A percentile compares a stretch with the other conserved stretches of the same genome.
These are phyloP conservation scores for Suhomyces pyralidae DNA, from an alignment of 805 yeast species.

Conservation along the genomic window DNA sequence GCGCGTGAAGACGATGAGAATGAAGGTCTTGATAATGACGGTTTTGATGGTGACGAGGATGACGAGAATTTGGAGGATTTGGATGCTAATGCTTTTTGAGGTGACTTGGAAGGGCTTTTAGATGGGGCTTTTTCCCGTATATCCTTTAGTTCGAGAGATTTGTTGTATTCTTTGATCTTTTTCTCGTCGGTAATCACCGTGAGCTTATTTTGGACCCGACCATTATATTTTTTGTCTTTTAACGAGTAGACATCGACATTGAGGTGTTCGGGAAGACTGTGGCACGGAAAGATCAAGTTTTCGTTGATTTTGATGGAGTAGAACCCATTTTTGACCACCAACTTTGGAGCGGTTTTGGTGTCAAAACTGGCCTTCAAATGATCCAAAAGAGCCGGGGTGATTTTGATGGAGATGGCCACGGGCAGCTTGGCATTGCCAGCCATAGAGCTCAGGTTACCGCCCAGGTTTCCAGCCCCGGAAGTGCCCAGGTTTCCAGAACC, in stretches of 20 bases:
- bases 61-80: no score
- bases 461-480: background rate
- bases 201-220: slow-evolving; percentile 30
- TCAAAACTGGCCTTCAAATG: slow-evolving; percentile 20
- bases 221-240: slow-evolving; percentile 20
- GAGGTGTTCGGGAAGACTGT: slow-evolving; percentile 31
- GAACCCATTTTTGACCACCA: slow-evolving; percentile 36
- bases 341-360: slow-evolving; percentile 21
- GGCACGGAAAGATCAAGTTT: slow-evolving; percentile 29
- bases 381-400: slow-evolving; percentile 25
- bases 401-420: slow-evolving; percentile 26
- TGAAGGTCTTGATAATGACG: background rate
- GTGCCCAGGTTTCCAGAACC: background rate
- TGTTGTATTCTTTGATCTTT: slow-evolving; percentile 21
- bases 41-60: background rate
- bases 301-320: slow-evolving; percentile 29
- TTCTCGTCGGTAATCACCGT: slow-evolving; percentile 30
- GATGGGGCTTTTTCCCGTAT: background rate
- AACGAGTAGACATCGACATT: slow-evolving; percentile 32
- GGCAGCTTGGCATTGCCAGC: slow-evolving; percentile 12
- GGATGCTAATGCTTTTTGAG: background rate
- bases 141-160: slow-evolving; percentile 3
- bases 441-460: no score
- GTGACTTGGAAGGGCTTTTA: slow-evolving; percentile 1
- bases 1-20: background rate